Percentiles rank a stretch among this genome's conserved stretches.
phyloP scores from a whole-genome alignment of 108 stramenopile species.

The Aurantiochytrium sp. region DNA sequence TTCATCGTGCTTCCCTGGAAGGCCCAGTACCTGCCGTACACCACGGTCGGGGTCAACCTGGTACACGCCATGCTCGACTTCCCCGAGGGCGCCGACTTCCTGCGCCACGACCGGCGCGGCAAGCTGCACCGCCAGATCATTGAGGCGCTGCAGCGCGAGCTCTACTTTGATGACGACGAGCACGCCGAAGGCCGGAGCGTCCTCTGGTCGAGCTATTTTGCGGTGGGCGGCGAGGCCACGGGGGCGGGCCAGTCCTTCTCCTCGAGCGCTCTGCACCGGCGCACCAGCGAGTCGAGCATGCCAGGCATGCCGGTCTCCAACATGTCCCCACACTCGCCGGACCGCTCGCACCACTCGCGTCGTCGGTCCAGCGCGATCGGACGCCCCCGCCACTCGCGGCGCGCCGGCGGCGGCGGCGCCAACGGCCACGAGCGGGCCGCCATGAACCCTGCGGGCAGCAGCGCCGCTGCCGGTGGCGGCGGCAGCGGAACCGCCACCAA shows the following conservation, averaged over 20 bases:
- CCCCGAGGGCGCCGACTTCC: not conserved
- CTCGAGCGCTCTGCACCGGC: not conserved
- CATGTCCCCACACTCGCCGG: too few relatives aligned
- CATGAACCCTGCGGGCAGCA: not conserved
- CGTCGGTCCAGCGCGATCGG: too few relatives aligned
- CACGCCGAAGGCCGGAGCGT: not conserved
- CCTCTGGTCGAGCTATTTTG: not conserved
- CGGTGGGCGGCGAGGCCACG: not conserved
- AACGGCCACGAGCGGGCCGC: too few relatives aligned
- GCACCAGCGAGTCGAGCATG: not conserved
- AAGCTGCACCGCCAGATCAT: not conserved
- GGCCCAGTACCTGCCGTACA: constrained; percentile 1
- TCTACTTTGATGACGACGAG: not conserved
- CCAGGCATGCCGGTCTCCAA: not conserved
- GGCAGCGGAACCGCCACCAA: too few relatives aligned
- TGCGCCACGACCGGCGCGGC: constrained; percentile 28
- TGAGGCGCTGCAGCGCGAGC: not conserved
- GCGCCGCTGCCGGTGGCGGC: not conserved
- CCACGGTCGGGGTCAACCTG: not conserved
- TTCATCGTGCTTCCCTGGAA: not conserved
- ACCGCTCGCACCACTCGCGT: too few relatives aligned
- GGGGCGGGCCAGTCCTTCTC: not conserved
- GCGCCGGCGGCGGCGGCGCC: too few relatives aligned
- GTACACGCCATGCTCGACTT: not conserved
- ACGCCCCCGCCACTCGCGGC: too few relatives aligned